Conservation (phyloP, 148 eudicot species). For the Diospyros lotus region DNA sequence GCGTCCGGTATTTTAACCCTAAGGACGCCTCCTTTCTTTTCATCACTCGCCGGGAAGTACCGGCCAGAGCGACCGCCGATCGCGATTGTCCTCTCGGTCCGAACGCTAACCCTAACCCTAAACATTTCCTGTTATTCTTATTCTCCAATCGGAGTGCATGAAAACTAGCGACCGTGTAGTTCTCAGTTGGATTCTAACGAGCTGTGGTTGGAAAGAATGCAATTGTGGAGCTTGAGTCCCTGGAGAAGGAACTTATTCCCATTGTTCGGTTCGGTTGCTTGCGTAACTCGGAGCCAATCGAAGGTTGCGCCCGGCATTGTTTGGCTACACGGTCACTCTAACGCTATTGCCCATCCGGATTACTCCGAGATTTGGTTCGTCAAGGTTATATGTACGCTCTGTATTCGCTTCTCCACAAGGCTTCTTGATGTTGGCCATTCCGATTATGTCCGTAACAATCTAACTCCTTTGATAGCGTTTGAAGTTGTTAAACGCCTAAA, state of each 20-base stretch:
- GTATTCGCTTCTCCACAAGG: constrained; percentile 25
- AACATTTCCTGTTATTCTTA: not conserved
- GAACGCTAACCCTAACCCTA: not conserved
- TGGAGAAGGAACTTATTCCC: not conserved
- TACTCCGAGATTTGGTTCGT: constrained; percentile 47
- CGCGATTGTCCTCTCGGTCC: not conserved
- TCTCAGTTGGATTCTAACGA: not conserved
- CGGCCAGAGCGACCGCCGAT: not conserved
- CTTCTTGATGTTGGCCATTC: constrained; percentile 28
- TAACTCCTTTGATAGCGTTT: constrained; percentile 53
- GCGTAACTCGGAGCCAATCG: constrained; percentile 14
- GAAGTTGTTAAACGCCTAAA: constrained; percentile 39
- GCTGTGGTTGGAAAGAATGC: constrained; percentile 28
- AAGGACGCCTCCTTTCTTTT: not conserved
- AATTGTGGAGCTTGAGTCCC: constrained; percentile 15
- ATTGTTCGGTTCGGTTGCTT: not conserved
- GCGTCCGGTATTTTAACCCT: no score
- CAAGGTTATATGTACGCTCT: constrained; percentile 66
- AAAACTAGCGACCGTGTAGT: not conserved
- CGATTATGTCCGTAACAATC: constrained; percentile 41
- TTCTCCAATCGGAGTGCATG: constrained; percentile 1
- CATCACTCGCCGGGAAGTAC: not conserved
- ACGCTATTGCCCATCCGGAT: not conserved
- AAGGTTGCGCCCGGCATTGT: constrained; percentile 20
- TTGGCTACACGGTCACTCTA: constrained; percentile 20